Evolutionary conservation across 805 yeast genomes (phyloP), one percentile per base, ranked within the genome.

Genomic region (Metschnikowia borealis): DNA sequence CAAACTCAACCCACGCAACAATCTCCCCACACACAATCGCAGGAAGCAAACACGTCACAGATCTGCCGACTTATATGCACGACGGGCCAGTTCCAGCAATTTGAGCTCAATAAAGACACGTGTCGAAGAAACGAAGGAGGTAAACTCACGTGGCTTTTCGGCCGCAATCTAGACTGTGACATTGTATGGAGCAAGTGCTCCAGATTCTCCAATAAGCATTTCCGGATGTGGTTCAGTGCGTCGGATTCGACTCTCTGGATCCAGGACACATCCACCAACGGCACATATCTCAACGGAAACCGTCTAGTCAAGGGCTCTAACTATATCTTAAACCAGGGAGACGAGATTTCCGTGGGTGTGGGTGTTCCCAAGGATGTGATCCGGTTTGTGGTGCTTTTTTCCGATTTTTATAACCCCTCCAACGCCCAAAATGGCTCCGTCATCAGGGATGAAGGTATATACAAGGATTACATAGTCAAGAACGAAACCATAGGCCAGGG

Each of bases 401-500:
- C 82, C 3, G 74, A 68, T 49, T 44, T 46, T 46, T 71, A 57
- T 58, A 73, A 70, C 53, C 77, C 76, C 11, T 60, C 66, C 26
- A 59, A 53, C 35, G 53, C 59, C 23, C 49, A 54, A 3, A 59
- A 61, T 46, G 57, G 52, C 48, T 57, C 62, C 60, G 78, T 51
- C 54, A 76, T 49, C 45, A 67, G 58, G 51, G 74, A 73, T 48
- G 73, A 79, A 32, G 90, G 91, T 1, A 82, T 88, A 10, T 75
- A 77, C 59, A 80, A 79, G 51, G 82, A 85, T 60, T 94, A 84
- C 66, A 85, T 88, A 13, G 81, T 92, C 18, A 80, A 85, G 52
- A 88, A 85, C 63, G 96, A 87, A 61, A 84, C 88, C 14, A 87
- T 92, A 1, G 99, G 99, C 0, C 94, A 89, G 60, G 99, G 99